Evolutionary conservation across 2,329 filamentous ascomycete species (phyloP), one percentile per base, ranked within the genome.

Genomic region (Thielaviopsis musarum): DNA sequence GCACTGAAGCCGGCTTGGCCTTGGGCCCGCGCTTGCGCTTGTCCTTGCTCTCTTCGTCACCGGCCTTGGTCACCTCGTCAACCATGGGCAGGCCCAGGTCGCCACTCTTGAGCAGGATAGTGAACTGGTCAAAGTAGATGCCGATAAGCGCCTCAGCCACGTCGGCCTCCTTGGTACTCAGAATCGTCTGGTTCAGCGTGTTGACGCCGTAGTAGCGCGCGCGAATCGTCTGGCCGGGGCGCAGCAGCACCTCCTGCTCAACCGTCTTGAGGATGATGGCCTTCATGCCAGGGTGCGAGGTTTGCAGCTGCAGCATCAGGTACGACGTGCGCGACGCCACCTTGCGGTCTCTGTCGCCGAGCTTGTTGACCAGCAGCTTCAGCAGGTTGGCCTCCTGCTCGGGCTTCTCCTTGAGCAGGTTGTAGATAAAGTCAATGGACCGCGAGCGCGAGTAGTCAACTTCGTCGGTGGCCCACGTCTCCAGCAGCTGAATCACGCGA

Each of bases 171-270:
- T 86, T 93, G 59, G 74, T 80, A 70, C 88, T 95, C 56, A 98
- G 73, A 56, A 97, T 91, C 0, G 91, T 97, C 72, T 98, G 94
- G 69, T 98, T 98, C 56, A 98, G 77, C 0, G 93, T 97, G 69
- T 96, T 96, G 69, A 95, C 84, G 38, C 89, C 91, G 70, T 95
- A 96, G 72, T 98, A 98, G 69, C 88, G 94, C 49, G 91, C 88
- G 65, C 94, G 87, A 41, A 85, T 77, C 67, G 83, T 91, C 70
- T 97, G 93, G 12, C 88, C 87, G 0, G 91, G 88, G 57, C 89
- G 83, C 68, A 96, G 86, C 22, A 98, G 74, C 54, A 95, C 80
- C 65, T 97, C 91, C 59, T 87, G 84, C 70, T 98, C 91, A 52
- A 98, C 83, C 10, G 84, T 82, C 63, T 82, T 84, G 64, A 96